Base-by-base conservation (phyloP, 352 stramenopile genomes). In the Phytophthora hibernalis region DNA sequence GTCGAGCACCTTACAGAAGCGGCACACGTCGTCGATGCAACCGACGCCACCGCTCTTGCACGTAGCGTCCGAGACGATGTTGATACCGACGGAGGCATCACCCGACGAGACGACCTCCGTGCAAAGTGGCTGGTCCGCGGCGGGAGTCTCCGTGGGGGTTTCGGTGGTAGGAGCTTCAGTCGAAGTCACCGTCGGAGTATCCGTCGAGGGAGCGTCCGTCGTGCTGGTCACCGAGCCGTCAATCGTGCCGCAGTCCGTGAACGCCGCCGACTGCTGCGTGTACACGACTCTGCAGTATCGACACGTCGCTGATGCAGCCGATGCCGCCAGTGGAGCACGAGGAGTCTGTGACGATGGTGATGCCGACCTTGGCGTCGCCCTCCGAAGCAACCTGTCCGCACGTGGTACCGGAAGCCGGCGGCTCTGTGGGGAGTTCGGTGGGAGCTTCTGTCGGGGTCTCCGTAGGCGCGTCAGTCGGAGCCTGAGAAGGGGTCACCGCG, bases 1-100 rank as follows among this genome's bases (percentile, higher is more conserved):
- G 22, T 20, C 37, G n/a, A 58, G 15, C 5, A 47, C 55, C 50
- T 80, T 77, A 58, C 76, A 84, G 54, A 77, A 78, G 18, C 76
- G 76, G 50, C 76, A 84, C 13, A 84, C 56, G 11, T 55, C 35
- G 13, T 72, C 62, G 18, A 78, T 61, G 43, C 76, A 83, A 13
- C 76, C 73, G 22, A 79, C 24, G 26, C 73, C 73, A 4, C 70
- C 76, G 15, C 20, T 61, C 2, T 31, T 33, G 47, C 76, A 84
- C 2, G 61, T 51, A n/a, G 45, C 30, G 7, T 84, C 76, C 5
- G 70, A 67, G 43, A 67, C 50, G 44, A 73, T 70, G 21, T 67
- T 64, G 54, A 77, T 70, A 2, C 64, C 59, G 24, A 67, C 64
- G 5, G 49, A 62, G 31, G 64, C 64, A n/a, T 77, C 69, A 31